A percentile compares a stretch with the other conserved stretches of the same genome.
These are phyloP conservation scores for Chlorella sp. DNA, from an alignment of 139 green algal genomes.

Conservation along the genomic window DNA sequence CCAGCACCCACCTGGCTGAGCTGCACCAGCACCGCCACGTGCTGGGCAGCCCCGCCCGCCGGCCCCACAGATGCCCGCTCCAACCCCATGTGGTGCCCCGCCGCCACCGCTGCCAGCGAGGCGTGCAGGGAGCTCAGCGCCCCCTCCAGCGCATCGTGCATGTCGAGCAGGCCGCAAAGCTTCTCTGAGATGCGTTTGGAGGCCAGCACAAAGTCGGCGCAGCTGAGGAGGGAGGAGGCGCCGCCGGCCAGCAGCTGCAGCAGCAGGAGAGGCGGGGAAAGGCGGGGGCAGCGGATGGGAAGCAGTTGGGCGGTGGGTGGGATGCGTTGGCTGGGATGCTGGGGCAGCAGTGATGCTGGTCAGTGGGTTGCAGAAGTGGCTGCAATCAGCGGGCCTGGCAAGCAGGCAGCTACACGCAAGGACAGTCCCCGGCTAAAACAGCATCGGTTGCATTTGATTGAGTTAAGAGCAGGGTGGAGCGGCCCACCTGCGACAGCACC, in stretches of 20 bases:
- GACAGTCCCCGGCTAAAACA: too few species aligned
- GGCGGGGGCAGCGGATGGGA: too few species aligned
- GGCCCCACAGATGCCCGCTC: too few species aligned
- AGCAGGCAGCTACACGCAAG: too few species aligned
- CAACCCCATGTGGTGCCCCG: too few species aligned
- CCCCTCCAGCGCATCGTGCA: conserved; percentile 47
- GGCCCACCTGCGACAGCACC: conserved; percentile 14
- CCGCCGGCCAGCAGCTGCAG: conserved; percentile 34
- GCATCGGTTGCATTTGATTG: too few species aligned
- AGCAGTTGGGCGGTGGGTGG: too few species aligned
- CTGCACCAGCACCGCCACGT: neutral
- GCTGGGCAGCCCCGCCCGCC: neutral
- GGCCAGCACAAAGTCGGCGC: conserved; percentile 33
- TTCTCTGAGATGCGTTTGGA: conserved; percentile 37
- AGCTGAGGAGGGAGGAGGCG: neutral
- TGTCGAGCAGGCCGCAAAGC: conserved; percentile 54
- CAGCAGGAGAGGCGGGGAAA: neutral
- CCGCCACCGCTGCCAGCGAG: conserved; percentile 6
- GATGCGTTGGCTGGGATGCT: too few species aligned
- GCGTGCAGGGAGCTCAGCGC: conserved; percentile 15
- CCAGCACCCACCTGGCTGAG: neutral
- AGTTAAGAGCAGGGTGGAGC: too few species aligned
- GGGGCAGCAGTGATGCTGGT: too few species aligned
- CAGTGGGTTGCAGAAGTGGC: neutral
- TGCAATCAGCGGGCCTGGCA: too few species aligned